A percentile compares a stretch with the other conserved stretches of the same genome.
These are phyloP conservation scores for Citrullus amarus DNA, from an alignment of 306 rosid species.

Conservation along the genomic window DNA sequence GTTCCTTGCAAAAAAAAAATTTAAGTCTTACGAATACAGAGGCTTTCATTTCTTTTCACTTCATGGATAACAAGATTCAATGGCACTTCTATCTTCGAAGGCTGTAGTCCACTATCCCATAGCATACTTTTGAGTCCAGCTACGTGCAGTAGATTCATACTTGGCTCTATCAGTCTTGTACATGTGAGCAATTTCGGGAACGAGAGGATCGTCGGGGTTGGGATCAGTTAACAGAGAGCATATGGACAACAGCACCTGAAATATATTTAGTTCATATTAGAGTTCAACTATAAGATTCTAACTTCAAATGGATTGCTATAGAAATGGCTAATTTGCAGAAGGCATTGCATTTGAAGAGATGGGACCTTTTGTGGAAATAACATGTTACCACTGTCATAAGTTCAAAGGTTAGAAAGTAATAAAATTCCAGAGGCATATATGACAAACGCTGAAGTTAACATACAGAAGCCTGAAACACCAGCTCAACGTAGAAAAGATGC, in stretches of 20 bases:
- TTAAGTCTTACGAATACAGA: slow-evolving; percentile 23
- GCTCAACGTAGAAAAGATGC: not conserved
- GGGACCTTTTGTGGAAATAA: too few relatives aligned
- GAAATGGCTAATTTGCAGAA: not conserved
- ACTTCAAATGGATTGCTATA: not conserved
- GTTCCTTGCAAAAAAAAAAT: slow-evolving; percentile 21
- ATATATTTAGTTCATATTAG: slow-evolving; percentile 6
- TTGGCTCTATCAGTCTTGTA: slow-evolving; percentile 72
- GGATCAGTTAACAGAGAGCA: slow-evolving; percentile 84
- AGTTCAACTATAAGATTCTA: not conserved
- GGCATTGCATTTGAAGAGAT: not conserved
- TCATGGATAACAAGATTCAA: slow-evolving; percentile 16
- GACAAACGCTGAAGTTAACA: not conserved
- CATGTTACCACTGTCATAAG: too few relatives aligned
- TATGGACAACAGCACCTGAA: slow-evolving; percentile 71
- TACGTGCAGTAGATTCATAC: slow-evolving; percentile 91
- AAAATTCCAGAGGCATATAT: not conserved
- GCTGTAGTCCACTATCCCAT: slow-evolving; percentile 38
- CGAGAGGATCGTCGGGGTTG: slow-evolving; percentile 82
- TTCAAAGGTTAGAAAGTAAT: not conserved
- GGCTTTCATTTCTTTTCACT: slow-evolving; percentile 20
- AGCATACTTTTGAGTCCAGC: slow-evolving; percentile 87
- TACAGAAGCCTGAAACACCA: not conserved
- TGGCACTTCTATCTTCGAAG: slow-evolving; percentile 11
- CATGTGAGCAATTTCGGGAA: slow-evolving; percentile 90